Conservation (phyloP, 306 rosid species). For the Fragaria iinumae region DNA sequence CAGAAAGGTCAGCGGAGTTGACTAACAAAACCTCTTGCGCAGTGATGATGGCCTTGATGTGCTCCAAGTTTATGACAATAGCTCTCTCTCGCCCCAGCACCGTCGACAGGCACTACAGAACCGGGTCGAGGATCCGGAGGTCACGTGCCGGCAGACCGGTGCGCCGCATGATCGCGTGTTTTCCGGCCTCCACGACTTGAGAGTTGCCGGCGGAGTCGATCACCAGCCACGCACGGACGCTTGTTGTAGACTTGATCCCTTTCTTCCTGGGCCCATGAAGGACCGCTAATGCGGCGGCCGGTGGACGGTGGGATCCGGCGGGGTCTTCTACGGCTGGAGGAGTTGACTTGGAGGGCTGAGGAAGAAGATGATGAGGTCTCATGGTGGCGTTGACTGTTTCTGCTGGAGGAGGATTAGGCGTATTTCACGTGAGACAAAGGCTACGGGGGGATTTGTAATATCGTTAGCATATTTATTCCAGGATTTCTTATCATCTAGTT, state of each 20-base stretch:
- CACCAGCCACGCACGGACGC: conserved; percentile 44
- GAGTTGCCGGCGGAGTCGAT: conserved; percentile 55
- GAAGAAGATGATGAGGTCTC: background rate
- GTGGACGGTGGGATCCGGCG: background rate
- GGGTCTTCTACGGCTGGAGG: background rate
- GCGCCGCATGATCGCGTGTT: conserved; percentile 85
- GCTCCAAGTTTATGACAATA: conserved; percentile 80
- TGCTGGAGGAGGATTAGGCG: too few relatives aligned
- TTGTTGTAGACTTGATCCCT: conserved; percentile 55
- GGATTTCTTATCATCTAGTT: too few relatives aligned
- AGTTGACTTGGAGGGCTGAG: background rate
- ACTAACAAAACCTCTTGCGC: conserved; percentile 80
- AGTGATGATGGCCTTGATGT: conserved; percentile 86
- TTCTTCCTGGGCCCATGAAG: conserved; percentile 45
- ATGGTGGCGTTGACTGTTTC: too few relatives aligned
- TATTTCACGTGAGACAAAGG: too few relatives aligned
- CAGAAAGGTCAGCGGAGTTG: conserved; percentile 87
- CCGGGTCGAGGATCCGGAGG: conserved; percentile 82
- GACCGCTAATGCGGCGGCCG: background rate
- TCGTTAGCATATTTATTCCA: too few relatives aligned
- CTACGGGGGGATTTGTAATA: too few relatives aligned
- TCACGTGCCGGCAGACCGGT: conserved; percentile 90
- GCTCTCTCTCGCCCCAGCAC: conserved; percentile 78
- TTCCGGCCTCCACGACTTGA: conserved; percentile 82
- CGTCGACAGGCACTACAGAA: conserved; percentile 59